Evolutionary conservation across 108 stramenopile genomes (phyloP).

Genomic region (Cyclotella kingstonii): DNA sequence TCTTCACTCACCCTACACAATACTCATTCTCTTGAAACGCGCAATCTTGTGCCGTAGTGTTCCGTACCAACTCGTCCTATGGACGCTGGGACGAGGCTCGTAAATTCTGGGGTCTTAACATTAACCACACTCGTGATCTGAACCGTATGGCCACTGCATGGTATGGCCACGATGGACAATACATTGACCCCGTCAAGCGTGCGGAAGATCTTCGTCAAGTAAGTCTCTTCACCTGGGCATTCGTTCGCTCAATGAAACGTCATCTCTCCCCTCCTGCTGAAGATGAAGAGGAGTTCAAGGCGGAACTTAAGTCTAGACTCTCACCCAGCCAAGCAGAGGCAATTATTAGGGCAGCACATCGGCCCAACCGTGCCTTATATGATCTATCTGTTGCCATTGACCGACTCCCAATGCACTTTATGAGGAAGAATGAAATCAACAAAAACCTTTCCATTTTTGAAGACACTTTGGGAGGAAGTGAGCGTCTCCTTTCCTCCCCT

Average conservation of each 20-base stretch:
- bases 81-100: constrained; percentile 83
- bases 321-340: constrained; percentile 58
- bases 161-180: constrained; percentile 47
- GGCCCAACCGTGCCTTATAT: constrained; percentile 72
- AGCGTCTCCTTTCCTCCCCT: constrained; percentile 68
- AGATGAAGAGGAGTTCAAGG: constrained; percentile 56
- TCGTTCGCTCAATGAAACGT: constrained; percentile 73
- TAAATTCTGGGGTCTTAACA: constrained; percentile 79
- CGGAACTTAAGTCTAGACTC: constrained; percentile 52
- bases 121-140: constrained; percentile 76
- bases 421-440: constrained; percentile 73
- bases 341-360: constrained; percentile 61
- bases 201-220: constrained; percentile 50
- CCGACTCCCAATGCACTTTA: constrained; percentile 73
- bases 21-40: not conserved
- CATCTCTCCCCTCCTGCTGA: constrained; percentile 65
- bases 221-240: constrained; percentile 67
- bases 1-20: not conserved
- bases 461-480: constrained; percentile 65
- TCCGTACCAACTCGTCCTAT: constrained; percentile 78
- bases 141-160: constrained; percentile 67
- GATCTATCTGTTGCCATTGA: constrained; percentile 74
- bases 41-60: constrained; percentile 37
- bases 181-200: constrained; percentile 36
- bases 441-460: constrained; percentile 67